Evolutionary conservation across 2,329 filamentous ascomycete genomes (phyloP), one percentile per base, ranked within the genome.

Genomic region (Fusarium virguliforme): DNA sequence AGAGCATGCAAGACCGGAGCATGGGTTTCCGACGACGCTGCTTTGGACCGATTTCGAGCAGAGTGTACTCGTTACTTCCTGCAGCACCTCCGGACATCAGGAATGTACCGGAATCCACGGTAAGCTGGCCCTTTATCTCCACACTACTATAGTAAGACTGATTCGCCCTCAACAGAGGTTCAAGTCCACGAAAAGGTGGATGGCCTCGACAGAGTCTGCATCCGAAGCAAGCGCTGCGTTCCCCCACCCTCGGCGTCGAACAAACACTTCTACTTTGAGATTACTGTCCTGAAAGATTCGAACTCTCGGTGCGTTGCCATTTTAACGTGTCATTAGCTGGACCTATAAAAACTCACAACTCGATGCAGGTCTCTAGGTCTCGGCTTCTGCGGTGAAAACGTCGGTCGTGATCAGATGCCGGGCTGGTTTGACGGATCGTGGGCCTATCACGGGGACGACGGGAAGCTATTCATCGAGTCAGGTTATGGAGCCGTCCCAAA

Each of bases 351-450:
- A 50, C 41, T 48, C 12, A 60, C 30, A 60, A 18, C 22, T 60
- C n/a, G 28, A 60, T 60, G 24, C 18, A 62, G 60, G 38, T 24
- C 32, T 62, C 41, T 63, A 38, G 60, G 60, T 48, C 38, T 63
- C 34, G 40, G 60, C 6, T 57, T 63, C 60, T 63, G 60, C 40
- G 38, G 51, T 41, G 7, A 40, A 41, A 32, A 51, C 30, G 41
- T 26, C 32, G 50, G 40, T 51, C 6, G 30, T 51, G 30, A 57
- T 57, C 30, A 48, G 38, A 57, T 63, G 60, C 60, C 51, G 28
- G 60, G 60, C 60, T 63, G 38, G 51, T 56, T 63, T 51, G 13
- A 48, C 8, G 18, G 60, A 56, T 63, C 53, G 18, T 62, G 50
- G 60, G 60, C 34, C 24, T 62, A 62, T 32, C 37, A 56, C 38